Evolutionary conservation across 805 yeast species (phyloP), one percentile per base, ranked within the genome.

Genomic region (Blastobotrys mokoenaii): DNA sequence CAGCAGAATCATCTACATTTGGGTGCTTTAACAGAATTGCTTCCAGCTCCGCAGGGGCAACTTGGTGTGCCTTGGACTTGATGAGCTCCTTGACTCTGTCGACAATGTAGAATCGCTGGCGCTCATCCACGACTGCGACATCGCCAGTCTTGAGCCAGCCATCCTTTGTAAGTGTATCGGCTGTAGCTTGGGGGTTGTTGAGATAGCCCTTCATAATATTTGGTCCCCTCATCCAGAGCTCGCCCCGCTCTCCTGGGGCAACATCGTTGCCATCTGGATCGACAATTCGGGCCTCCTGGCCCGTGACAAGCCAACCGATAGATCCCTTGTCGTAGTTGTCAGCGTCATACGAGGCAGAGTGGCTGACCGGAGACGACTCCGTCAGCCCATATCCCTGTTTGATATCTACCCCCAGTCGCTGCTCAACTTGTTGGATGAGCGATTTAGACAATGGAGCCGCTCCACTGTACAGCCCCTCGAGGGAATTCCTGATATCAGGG

Each of bases 41-140:
- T 67, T 89, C 97, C 50, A 89, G 84, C 69, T 89, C 97, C 11
- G 96, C 90, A 31, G 97, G 90, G 8, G 96, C 89, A 51, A 89
- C 78, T 69, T 96, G 82, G 67, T 87, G 96, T 51, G 96, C 96
- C 49, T 65, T 63, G 14, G 65, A 61, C 68, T 80, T 80, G 71
- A 80, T 80, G 58, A 80, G 74, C 61, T 80, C 82, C 67, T 80
- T 80, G 40, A 76, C 78, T 42, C 86, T 69, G 55, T 79, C 84
- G 44, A 79, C 73, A 47, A 79, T 74, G 50, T 54, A 63, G 43
- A 64, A 60, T 47, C 58, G 56, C 55, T 76, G 73, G 32, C 54
- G 54, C 11, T 54, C 51, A 46, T 66, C 69, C 11, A 70, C 48
- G 3, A 55, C 53, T 5, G 73, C 76, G 38, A 73, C 68, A 58